phyloP scores from a whole-genome alignment of 1,284 basidiomycete genomes.

The Psilocybe mexicana region DNA sequence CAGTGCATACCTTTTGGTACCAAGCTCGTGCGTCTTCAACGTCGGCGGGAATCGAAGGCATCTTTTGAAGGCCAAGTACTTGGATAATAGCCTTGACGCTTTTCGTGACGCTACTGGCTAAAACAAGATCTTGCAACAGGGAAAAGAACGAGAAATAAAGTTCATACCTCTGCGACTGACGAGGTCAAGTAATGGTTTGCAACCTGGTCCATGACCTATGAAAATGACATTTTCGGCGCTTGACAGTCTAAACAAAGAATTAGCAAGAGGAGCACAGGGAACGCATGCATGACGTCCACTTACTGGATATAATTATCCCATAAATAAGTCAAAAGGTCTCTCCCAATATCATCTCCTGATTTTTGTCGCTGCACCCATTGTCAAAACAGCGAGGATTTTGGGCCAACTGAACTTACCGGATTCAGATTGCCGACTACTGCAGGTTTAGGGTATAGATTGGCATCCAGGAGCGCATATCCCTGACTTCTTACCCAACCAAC shows the following conservation, averaged over 20 bases:
- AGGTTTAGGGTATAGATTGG: constrained; percentile 81
- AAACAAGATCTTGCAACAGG: not conserved
- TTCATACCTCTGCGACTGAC: constrained; percentile 66
- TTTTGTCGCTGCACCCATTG: constrained; percentile 32
- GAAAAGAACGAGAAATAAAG: constrained; percentile 2
- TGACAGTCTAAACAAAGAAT: constrained; percentile 53
- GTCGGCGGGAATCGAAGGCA: constrained; percentile 56
- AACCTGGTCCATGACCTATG: constrained; percentile 87
- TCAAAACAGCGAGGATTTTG: not conserved
- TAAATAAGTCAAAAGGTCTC: constrained; percentile 74
- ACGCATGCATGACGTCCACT: constrained; percentile 2
- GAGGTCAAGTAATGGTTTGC: constrained; percentile 72
- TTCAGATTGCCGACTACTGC: constrained; percentile 36
- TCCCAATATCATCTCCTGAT: constrained; percentile 44
- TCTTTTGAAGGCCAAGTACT: constrained; percentile 67
- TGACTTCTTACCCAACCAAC: constrained; percentile 73
- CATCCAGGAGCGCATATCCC: constrained; percentile 79
- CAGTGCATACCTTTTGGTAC: constrained; percentile 57
- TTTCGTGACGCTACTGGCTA: constrained; percentile 44
- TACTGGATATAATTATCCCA: constrained; percentile 97
- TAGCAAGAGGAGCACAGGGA: not conserved
- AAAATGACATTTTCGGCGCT: constrained; percentile 73
- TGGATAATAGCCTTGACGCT: constrained; percentile 74
- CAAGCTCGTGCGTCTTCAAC: constrained; percentile 54
- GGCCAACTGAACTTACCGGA: constrained; percentile 31